Conservation (phyloP, 2,329 filamentous ascomycete genomes). For the Alternaria consortialis region DNA sequence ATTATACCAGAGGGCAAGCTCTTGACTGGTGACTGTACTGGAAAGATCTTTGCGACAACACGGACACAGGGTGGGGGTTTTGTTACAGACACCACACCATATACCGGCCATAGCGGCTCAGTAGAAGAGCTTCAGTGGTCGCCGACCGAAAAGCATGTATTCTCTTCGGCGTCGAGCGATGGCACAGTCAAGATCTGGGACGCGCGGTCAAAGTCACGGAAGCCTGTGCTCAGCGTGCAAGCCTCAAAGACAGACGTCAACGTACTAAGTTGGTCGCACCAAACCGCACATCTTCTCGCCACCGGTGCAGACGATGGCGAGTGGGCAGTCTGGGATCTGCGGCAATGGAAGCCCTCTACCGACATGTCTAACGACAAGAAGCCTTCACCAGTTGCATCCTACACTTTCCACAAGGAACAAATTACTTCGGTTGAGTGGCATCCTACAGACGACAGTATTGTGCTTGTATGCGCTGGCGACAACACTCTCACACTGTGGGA, state of each 20-base stretch:
- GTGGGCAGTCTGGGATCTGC: conserved; percentile 95
- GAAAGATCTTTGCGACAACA: conserved; percentile 87
- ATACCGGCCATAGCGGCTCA: conserved; percentile 82
- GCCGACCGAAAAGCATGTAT: conserved; percentile 89
- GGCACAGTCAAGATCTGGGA: conserved; percentile 98
- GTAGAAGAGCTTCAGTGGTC: conserved; percentile 98
- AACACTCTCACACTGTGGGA: conserved; percentile 97
- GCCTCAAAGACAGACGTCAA: conserved; percentile 90
- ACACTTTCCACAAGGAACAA: conserved; percentile 95
- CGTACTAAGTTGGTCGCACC: conserved; percentile 92
- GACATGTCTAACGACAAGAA: conserved; percentile 57
- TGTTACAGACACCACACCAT: conserved; percentile 84
- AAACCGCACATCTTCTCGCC: conserved; percentile 88
- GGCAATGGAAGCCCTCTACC: conserved; percentile 83
- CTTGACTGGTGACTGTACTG: conserved; percentile 89
- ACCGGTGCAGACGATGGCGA: conserved; percentile 92
- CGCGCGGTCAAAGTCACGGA: conserved; percentile 85
- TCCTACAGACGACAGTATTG: conserved; percentile 93
- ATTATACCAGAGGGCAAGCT: conserved; percentile 82
- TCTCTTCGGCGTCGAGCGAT: conserved; percentile 92
- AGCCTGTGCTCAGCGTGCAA: conserved; percentile 85
- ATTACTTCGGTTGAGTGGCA: conserved; percentile 98
- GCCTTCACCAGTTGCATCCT: conserved; percentile 86
- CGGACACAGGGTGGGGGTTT: conserved; percentile 88
- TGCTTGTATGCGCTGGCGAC: conserved; percentile 90